A percentile compares a stretch with the other conserved stretches of the same genome.
Evolutionary conservation across 2,329 filamentous ascomycete genomes (phyloP).

Genomic region (Fusarium verrucosum): DNA sequence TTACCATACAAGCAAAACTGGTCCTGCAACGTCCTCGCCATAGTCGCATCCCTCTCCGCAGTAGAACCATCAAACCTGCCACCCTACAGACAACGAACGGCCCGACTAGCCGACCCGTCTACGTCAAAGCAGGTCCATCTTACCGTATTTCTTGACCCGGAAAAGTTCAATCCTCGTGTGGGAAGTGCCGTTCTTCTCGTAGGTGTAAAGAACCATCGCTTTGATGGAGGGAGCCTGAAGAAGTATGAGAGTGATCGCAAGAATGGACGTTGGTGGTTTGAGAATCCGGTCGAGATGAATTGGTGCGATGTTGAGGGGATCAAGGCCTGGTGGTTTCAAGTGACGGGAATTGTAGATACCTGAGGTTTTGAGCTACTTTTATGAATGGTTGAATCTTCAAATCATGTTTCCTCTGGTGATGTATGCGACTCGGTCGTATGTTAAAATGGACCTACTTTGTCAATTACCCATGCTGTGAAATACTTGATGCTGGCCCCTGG

Average conservation of each 20-base stretch:
- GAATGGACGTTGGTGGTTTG: constrained; percentile 60
- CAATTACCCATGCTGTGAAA: too few species aligned
- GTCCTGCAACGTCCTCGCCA: constrained; percentile 64
- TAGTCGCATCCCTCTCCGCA: constrained; percentile 58
- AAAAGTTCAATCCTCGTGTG: constrained; percentile 56
- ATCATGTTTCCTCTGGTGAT: too few species aligned
- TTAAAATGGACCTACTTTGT: too few species aligned
- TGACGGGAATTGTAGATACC: constrained; percentile 17
- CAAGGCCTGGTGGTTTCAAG: constrained; percentile 56
- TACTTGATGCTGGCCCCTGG: too few species aligned
- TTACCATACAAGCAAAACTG: constrained; percentile 67
- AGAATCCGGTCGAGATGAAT: constrained; percentile 55
- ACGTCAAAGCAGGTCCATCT: constrained; percentile 62
- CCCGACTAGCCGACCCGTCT: constrained; percentile 61
- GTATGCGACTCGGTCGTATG: too few species aligned
- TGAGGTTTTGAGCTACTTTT: not conserved
- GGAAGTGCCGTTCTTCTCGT: constrained; percentile 62
- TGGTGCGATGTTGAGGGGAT: constrained; percentile 62
- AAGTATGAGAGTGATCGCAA: constrained; percentile 55
- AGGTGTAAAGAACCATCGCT: constrained; percentile 67
- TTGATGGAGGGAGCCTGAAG: constrained; percentile 59
- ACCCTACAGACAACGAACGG: constrained; percentile 61
- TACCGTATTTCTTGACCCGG: constrained; percentile 64
- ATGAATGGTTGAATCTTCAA: too few species aligned
- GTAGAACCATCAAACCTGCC: constrained; percentile 60